A percentile compares a stretch with the other conserved stretches of the same genome.
phyloP scores from a whole-genome alignment of 768 basidiomycete genomes.

The Panaeolus cyanescens region DNA sequence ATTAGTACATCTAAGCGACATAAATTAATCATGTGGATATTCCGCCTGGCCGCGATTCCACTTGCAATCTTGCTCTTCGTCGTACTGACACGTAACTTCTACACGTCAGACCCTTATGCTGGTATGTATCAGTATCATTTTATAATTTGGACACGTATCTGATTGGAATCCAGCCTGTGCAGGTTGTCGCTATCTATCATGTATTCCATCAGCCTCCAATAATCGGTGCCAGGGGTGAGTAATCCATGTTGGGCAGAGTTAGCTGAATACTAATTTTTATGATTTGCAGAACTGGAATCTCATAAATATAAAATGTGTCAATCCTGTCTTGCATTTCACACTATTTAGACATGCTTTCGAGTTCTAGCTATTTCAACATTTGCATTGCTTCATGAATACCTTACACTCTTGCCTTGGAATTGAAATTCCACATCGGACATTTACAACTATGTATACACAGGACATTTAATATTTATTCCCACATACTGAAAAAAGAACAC shows the following conservation, averaged over 20 bases:
- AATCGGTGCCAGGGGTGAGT: constrained; percentile 65
- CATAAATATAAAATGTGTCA: not conserved
- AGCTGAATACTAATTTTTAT: not conserved
- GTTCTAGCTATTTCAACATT: not conserved
- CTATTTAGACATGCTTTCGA: not conserved
- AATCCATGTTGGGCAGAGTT: not conserved
- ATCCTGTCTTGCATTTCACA: not conserved
- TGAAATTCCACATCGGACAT: not conserved
- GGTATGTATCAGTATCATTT: constrained; percentile 45
- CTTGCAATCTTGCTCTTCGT: constrained; percentile 80
- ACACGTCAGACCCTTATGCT: constrained; percentile 82
- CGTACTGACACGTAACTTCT: constrained; percentile 85
- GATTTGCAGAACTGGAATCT: not conserved
- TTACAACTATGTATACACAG: not conserved
- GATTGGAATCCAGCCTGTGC: constrained; percentile 59
- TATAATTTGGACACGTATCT: not conserved
- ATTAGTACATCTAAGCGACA: constrained; percentile 82
- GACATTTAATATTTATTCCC: not conserved
- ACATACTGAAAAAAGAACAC: no score
- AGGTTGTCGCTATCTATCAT: constrained; percentile 89
- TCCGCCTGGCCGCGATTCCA: constrained; percentile 74
- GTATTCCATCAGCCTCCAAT: constrained; percentile 77
- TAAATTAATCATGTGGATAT: constrained; percentile 66
- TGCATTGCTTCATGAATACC: not conserved
- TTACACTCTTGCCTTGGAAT: not conserved